These are phyloP conservation scores for Pisolithus marmoratus DNA, from an alignment of 768 basidiomycete species.

Conservation along the genomic window DNA sequence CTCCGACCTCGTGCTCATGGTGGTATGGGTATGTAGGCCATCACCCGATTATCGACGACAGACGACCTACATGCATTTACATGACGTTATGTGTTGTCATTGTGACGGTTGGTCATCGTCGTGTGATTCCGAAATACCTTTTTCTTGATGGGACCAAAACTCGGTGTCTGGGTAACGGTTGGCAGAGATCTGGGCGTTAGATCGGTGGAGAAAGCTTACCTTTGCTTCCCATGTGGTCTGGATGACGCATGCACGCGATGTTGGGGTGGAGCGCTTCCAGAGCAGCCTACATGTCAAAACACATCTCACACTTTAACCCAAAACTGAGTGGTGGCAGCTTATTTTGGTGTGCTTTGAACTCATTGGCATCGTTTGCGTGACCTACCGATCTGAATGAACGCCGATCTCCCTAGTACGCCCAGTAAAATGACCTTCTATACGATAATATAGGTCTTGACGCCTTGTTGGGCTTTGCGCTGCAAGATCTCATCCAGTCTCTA, in stretches of 20 bases:
- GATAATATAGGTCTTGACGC: slow-evolving; percentile 85
- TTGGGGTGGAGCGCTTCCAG: slow-evolving; percentile 84
- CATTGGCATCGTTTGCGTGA: slow-evolving; percentile 90
- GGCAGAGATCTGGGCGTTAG: not conserved
- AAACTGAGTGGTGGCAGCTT: not conserved
- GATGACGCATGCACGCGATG: slow-evolving; percentile 84
- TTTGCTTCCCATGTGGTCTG: slow-evolving; percentile 83
- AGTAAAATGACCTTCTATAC: slow-evolving; percentile 69
- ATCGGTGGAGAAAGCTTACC: slow-evolving; percentile 26
- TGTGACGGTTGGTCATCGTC: too few species aligned
- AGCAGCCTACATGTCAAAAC: slow-evolving; percentile 40
- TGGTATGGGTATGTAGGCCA: too few species aligned
- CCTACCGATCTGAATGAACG: slow-evolving; percentile 35
- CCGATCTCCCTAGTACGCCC: not conserved
- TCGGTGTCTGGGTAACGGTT: slow-evolving; percentile 48
- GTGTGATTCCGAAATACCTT: slow-evolving; percentile 38
- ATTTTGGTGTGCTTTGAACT: slow-evolving; percentile 81
- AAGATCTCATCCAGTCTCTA: slow-evolving; percentile 87
- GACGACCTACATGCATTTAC: too few species aligned
- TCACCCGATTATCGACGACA: too few species aligned
- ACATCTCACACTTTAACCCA: too few species aligned
- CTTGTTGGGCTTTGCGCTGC: slow-evolving; percentile 83
- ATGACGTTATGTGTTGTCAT: too few species aligned
- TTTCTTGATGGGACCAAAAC: slow-evolving; percentile 92
- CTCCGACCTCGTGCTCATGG: not conserved